phyloP scores from a whole-genome alignment of 306 rosid species.

The Quercus aquifolioides region DNA sequence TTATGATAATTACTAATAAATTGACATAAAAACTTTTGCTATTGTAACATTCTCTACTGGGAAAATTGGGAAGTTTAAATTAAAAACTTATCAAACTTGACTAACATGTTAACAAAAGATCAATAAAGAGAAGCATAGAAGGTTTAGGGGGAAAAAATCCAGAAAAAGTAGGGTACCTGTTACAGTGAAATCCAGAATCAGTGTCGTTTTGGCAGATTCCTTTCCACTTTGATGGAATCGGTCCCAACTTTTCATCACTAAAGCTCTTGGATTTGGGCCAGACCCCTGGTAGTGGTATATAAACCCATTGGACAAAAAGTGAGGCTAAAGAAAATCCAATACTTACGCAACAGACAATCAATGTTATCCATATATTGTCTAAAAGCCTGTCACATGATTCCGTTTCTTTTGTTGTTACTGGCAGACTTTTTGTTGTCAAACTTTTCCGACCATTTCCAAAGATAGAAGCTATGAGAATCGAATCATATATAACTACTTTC shows the following conservation, averaged over 20 bases:
- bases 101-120: no score
- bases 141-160: background rate
- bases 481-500: background rate
- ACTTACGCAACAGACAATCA: background rate
- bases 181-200: conserved; percentile 56
- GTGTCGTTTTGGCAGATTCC: conserved; percentile 63
- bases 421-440: background rate
- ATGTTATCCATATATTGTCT: conserved; percentile 11
- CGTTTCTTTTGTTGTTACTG: background rate
- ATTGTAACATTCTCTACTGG: no score
- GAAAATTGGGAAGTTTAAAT: no score
- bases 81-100: no score
- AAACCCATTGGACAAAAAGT: conserved; percentile 16
- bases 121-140: background rate
- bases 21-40: no score
- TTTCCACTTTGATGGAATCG: conserved; percentile 80
- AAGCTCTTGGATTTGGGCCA: conserved; percentile 90
- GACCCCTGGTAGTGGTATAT: conserved; percentile 37
- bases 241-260: conserved; percentile 63
- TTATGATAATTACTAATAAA: no score
- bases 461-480: background rate
- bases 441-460: background rate
- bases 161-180: conserved; percentile 46
- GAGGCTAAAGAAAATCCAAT: conserved; percentile 16
- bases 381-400: background rate